Percentiles rank a stretch among this genome's conserved stretches.
phyloP scores from a whole-genome alignment of 2,329 filamentous ascomycete genomes.

The Neurospora sp. region DNA sequence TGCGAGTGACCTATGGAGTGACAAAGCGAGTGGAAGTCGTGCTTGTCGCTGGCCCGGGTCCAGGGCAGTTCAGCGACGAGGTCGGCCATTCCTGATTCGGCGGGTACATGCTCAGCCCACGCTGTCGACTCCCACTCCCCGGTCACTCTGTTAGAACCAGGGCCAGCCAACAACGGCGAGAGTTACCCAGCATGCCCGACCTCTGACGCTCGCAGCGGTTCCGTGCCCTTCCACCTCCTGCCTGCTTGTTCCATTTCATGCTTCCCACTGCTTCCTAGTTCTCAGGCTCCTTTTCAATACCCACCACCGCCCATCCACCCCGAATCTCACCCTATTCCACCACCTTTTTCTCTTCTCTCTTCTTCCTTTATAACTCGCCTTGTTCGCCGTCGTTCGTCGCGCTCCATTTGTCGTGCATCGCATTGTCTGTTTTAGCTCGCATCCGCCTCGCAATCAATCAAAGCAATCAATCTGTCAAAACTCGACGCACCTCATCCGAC shows the following conservation, averaged over 20 bases:
- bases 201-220: slow-evolving; percentile 11
- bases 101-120: neutral
- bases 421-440: neutral
- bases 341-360: slow-evolving; percentile 14
- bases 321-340: slow-evolving; percentile 8
- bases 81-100: neutral
- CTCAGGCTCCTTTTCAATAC: slow-evolving; percentile 2
- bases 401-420: neutral
- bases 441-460: neutral
- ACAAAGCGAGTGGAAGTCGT: neutral
- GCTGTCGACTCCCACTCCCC: neutral
- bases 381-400: slow-evolving; percentile 5
- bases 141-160: neutral
- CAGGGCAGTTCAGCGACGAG: neutral
- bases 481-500: neutral
- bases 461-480: neutral
- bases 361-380: slow-evolving; percentile 12
- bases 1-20: neutral
- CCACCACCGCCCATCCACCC: slow-evolving; percentile 13
- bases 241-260: slow-evolving; percentile 13
- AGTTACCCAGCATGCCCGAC: neutral
- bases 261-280: slow-evolving; percentile 6
- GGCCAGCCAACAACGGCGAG: neutral
- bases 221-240: slow-evolving; percentile 18
- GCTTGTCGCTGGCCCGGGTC: neutral